Percentiles rank a stretch among this genome's conserved stretches.
Evolutionary conservation across 2,329 filamentous ascomycete species (phyloP).

Genomic region (Sphaerostilbella broomeana): DNA sequence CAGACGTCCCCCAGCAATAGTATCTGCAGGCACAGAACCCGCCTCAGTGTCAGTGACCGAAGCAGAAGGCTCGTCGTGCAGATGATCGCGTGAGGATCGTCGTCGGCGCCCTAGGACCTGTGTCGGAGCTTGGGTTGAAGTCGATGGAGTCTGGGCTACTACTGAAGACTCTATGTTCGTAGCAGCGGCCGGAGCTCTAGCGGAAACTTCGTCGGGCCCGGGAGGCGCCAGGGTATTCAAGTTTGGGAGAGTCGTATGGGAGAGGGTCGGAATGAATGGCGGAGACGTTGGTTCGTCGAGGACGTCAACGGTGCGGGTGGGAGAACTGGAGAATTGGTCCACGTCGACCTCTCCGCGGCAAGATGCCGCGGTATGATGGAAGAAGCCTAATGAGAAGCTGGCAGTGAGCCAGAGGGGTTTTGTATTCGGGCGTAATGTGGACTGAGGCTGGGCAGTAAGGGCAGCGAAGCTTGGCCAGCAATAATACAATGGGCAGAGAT

Average conservation of each 20-base stretch:
- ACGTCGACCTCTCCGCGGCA: slow-evolving; percentile 37
- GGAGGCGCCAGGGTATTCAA: slow-evolving; percentile 23
- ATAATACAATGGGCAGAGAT: slow-evolving; percentile 3
- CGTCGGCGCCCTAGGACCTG: slow-evolving; percentile 51
- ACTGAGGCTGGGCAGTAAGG: slow-evolving; percentile 6
- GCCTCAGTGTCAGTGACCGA: slow-evolving; percentile 1
- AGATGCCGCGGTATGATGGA: slow-evolving; percentile 28
- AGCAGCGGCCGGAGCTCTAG: slow-evolving; percentile 25
- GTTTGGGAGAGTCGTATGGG: slow-evolving; percentile 41
- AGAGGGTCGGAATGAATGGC: slow-evolving; percentile 43
- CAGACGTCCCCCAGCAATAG: slow-evolving; percentile 20
- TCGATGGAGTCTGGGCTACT: slow-evolving; percentile 21
- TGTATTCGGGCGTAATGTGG: slow-evolving; percentile 14
- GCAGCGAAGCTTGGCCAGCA: slow-evolving; percentile 6
- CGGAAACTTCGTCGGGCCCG: slow-evolving; percentile 19
- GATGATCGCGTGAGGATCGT: slow-evolving; percentile 38
- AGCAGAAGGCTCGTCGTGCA: slow-evolving; percentile 18
- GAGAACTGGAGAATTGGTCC: slow-evolving; percentile 32
- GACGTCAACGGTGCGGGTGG: slow-evolving; percentile 32
- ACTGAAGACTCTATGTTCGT: slow-evolving; percentile 37
- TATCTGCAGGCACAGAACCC: slow-evolving; percentile 12
- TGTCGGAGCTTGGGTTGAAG: slow-evolving; percentile 23
- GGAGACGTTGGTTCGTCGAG: slow-evolving; percentile 60
- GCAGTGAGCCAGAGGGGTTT: slow-evolving; percentile 17
- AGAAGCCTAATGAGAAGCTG: slow-evolving; percentile 18